Percentiles rank a stretch among this genome's conserved stretches.
Evolutionary conservation across 768 basidiomycete genomes (phyloP).

Genomic region (Sistotremastrum niveocremeum): DNA sequence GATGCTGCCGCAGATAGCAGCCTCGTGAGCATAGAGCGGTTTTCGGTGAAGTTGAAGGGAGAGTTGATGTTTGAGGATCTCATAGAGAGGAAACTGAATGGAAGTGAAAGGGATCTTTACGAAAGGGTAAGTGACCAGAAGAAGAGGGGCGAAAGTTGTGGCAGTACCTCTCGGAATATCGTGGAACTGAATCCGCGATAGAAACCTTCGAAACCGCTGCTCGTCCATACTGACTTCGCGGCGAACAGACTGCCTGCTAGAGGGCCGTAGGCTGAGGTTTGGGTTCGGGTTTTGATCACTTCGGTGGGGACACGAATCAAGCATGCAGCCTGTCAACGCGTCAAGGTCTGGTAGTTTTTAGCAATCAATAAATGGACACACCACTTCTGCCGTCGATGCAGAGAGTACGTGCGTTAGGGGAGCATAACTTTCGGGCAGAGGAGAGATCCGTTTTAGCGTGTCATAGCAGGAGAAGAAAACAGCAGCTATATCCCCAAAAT

Average conservation of each 20-base stretch:
- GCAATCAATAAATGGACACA: constrained; percentile 15
- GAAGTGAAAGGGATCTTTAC: constrained; percentile 89
- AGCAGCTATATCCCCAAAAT: constrained; percentile 46
- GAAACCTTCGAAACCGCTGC: constrained; percentile 25
- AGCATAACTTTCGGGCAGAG: constrained; percentile 43
- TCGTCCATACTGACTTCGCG: constrained; percentile 3
- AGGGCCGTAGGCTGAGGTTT: constrained; percentile 39
- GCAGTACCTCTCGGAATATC: constrained; percentile 25
- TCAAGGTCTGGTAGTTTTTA: background rate
- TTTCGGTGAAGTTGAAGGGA: constrained; percentile 41
- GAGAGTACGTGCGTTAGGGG: constrained; percentile 52
- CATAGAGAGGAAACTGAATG: constrained; percentile 92
- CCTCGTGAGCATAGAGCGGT: constrained; percentile 54
- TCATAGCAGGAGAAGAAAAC: constrained; percentile 95
- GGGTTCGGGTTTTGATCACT: constrained; percentile 87
- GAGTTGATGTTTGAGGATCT: constrained; percentile 61
- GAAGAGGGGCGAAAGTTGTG: background rate
- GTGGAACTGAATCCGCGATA: constrained; percentile 35
- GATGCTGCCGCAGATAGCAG: constrained; percentile 80
- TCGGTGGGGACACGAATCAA: constrained; percentile 91
- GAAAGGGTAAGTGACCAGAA: background rate
- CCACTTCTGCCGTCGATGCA: constrained; percentile 39
- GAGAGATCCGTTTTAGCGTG: constrained; percentile 63
- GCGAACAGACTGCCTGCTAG: constrained; percentile 17
- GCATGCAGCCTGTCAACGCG: constrained; percentile 55